Conservation (phyloP, 2,329 filamentous ascomycete species). For the Alternaria metachromatica region DNA sequence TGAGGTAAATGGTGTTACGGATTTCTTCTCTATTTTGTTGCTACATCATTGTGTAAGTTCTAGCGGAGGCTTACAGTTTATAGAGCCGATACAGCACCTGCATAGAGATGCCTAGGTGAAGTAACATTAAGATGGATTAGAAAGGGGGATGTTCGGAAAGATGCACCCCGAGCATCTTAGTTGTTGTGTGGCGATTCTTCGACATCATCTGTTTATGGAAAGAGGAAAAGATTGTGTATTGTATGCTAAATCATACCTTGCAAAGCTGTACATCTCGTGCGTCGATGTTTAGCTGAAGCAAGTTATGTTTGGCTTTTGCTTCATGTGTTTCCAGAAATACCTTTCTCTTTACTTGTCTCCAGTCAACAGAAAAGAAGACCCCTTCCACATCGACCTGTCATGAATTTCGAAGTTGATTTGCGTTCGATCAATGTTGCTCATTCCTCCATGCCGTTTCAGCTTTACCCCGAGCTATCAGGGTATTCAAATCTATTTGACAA, state of each 20-base stretch:
- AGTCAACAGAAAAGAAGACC: background rate
- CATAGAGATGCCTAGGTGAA: no score
- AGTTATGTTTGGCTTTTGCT: background rate
- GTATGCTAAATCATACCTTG: background rate
- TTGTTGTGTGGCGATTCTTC: background rate
- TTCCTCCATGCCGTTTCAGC: background rate
- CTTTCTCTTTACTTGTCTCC: background rate
- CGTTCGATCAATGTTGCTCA: background rate
- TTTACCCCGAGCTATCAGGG: background rate
- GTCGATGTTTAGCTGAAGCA: background rate
- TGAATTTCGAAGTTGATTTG: background rate
- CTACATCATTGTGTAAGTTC: background rate
- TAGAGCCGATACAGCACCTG: no score
- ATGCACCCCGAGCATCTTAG: background rate
- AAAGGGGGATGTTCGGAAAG: no score
- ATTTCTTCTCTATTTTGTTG: background rate
- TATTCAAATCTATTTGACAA: background rate
- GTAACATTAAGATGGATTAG: no score
- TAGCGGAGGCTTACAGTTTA: no score
- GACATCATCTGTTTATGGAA: background rate
- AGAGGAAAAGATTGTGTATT: background rate
- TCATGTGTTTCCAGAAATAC: background rate
- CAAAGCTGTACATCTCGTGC: background rate
- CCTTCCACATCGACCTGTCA: background rate
- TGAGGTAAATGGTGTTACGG: fast-evolving